Conservation (phyloP, 2,329 filamentous ascomycete genomes). For the Aspergillus tanneri region DNA sequence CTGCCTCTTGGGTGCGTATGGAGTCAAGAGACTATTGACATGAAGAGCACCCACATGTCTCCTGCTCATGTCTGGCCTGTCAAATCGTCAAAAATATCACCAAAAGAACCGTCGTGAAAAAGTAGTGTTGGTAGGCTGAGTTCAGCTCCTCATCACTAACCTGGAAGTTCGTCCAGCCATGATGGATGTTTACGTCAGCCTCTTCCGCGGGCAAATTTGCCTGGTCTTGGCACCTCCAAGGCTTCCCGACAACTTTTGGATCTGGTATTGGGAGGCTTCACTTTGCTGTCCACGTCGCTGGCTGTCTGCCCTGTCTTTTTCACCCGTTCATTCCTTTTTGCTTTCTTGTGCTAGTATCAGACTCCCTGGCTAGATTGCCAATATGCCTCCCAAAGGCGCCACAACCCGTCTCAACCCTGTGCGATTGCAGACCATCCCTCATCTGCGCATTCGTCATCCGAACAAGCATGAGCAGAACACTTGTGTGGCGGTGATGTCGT, state of each 20-base stretch:
- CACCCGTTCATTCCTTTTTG: constrained; percentile 1
- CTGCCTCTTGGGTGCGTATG: constrained; percentile 13
- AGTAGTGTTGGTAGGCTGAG: not conserved
- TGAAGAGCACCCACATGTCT: constrained; percentile 18
- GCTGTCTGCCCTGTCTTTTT: too few relatives aligned
- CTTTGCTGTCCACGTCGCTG: constrained; percentile 16
- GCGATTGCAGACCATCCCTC: constrained; percentile 47
- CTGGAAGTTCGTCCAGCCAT: not conserved
- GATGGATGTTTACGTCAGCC: constrained; percentile 30
- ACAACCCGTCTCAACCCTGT: constrained; percentile 48
- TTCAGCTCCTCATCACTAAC: not conserved
- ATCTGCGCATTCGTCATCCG: constrained; percentile 64
- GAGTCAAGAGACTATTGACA: constrained; percentile 14
- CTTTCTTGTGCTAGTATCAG: not conserved
- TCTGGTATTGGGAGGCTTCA: not conserved
- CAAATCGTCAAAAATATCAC: not conserved
- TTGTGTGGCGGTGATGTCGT: constrained; percentile 65
- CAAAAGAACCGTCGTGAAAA: not conserved
- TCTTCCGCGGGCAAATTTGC: constrained; percentile 30
- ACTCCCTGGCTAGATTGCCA: constrained; percentile 12
- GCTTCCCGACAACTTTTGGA: constrained; percentile 17
- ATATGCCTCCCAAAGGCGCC: constrained; percentile 46
- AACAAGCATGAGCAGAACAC: constrained; percentile 63
- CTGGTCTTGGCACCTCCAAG: constrained; percentile 25
- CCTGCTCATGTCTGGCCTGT: constrained; percentile 23